Percentiles rank a stretch among this genome's conserved stretches.
These are phyloP conservation scores for Rhodotorula kratochvilovae DNA, from an alignment of 768 basidiomycete genomes.

Conservation along the genomic window DNA sequence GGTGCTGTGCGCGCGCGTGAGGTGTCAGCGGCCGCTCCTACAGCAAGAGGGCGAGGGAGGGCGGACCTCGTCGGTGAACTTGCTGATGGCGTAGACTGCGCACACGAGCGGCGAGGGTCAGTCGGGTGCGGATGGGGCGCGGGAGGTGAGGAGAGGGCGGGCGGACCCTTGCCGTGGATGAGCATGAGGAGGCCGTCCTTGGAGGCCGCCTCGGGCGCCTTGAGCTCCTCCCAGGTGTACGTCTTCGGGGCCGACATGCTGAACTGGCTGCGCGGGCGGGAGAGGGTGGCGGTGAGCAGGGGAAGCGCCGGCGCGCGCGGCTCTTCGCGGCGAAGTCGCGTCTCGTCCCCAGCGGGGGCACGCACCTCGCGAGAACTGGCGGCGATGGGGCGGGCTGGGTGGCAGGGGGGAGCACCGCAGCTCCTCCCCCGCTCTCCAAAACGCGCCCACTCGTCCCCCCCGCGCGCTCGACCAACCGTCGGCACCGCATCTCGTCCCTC, in stretches of 20 bases:
- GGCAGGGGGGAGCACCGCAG: too few species aligned
- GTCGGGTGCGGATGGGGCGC: not conserved
- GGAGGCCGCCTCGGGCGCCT: conserved; percentile 60
- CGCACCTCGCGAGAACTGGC: too few species aligned
- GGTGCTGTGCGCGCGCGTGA: conserved; percentile 59
- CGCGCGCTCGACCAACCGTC: too few species aligned
- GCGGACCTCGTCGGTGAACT: conserved; percentile 71
- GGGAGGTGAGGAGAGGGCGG: not conserved
- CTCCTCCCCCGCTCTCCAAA: too few species aligned
- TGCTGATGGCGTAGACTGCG: conserved; percentile 84
- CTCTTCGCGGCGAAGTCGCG: too few species aligned
- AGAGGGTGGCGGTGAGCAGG: too few species aligned
- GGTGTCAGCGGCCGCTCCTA: not conserved
- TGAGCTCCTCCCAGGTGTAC: conserved; percentile 52
- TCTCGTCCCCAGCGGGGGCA: too few species aligned
- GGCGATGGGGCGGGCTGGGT: too few species aligned
- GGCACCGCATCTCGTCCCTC: too few species aligned
- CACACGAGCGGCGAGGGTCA: conserved; percentile 34
- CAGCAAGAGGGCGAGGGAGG: conserved; percentile 44
- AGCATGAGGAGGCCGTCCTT: conserved; percentile 77
- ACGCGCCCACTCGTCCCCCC: too few species aligned
- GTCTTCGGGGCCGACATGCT: conserved; percentile 22
- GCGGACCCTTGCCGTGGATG: conserved; percentile 74
- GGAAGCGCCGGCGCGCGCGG: too few species aligned
- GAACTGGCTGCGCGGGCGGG: too few species aligned